These are phyloP conservation scores for Microsporum canis DNA, from an alignment of 2,329 filamentous ascomycete species.

Conservation along the genomic window DNA sequence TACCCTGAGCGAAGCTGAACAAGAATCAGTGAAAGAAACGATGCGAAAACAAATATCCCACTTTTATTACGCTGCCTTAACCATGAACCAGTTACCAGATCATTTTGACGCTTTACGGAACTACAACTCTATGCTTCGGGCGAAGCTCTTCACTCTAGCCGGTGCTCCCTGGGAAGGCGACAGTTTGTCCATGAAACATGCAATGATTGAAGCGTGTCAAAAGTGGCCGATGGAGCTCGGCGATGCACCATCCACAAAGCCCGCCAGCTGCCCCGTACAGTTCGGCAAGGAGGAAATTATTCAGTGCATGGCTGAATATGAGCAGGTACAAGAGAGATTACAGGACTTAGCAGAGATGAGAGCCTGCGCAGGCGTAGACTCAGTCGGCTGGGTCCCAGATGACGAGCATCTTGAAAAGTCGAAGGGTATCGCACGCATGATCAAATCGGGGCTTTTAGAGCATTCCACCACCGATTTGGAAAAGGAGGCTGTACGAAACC, in stretches of 20 bases:
- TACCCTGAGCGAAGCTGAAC: slow-evolving; percentile 15
- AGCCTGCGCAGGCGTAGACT: slow-evolving; percentile 18
- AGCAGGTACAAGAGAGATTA: slow-evolving; percentile 16
- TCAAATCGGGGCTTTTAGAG: slow-evolving; percentile 17
- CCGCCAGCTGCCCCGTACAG: slow-evolving; percentile 16
- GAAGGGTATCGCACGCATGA: slow-evolving; percentile 10
- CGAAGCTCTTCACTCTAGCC: slow-evolving; percentile 1
- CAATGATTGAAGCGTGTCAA: slow-evolving; percentile 16
- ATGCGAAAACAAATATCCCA: slow-evolving; percentile 18
- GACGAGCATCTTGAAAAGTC: slow-evolving; percentile 18
- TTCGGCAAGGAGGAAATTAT: slow-evolving; percentile 17
- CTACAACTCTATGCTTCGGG: slow-evolving; percentile 17
- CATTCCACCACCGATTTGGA: slow-evolving; percentile 6
- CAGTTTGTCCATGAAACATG: slow-evolving; percentile 18
- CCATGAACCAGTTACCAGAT: slow-evolving; percentile 17
- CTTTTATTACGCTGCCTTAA: slow-evolving; percentile 21
- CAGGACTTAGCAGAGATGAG: slow-evolving; percentile 18
- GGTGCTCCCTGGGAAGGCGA: slow-evolving; percentile 24
- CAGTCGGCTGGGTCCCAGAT: slow-evolving; percentile 21
- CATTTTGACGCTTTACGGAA: slow-evolving; percentile 18
- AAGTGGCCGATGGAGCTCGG: slow-evolving; percentile 17
- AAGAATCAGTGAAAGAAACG: slow-evolving; percentile 16
- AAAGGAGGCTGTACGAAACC: slow-evolving; percentile 8
- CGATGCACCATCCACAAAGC: not conserved
- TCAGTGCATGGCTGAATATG: slow-evolving; percentile 11